Percentiles rank a stretch among this genome's conserved stretches.
Evolutionary conservation across 768 basidiomycete genomes (phyloP).

Genomic region (Tulasnella sp.): DNA sequence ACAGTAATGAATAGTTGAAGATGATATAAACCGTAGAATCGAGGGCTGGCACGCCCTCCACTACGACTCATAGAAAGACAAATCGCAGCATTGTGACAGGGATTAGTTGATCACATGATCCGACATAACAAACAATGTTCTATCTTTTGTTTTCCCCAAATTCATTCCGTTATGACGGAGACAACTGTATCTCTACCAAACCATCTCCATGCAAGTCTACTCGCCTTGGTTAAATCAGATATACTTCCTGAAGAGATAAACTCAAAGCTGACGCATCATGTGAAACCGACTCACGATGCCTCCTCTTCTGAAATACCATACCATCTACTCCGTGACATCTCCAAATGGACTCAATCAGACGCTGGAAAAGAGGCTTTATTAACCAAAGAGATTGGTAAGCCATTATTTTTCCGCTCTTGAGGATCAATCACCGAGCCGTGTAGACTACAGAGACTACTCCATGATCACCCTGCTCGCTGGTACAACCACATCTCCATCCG

Average conservation of each 20-base stretch:
- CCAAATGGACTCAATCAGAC: conserved; percentile 53
- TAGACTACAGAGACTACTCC: conserved; percentile 40
- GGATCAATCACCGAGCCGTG: not conserved
- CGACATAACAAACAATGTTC: too few relatives aligned
- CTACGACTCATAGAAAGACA: too few relatives aligned
- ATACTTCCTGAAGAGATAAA: conserved; percentile 2
- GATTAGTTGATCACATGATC: too few relatives aligned
- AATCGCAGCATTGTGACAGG: too few relatives aligned
- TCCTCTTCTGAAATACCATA: conserved; percentile 42
- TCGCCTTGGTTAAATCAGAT: not conserved
- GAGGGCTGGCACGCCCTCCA: too few relatives aligned
- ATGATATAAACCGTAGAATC: too few relatives aligned
- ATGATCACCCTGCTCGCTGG: conserved; percentile 72
- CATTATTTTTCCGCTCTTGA: not conserved
- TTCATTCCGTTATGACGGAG: too few relatives aligned
- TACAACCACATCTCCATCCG: conserved; percentile 61
- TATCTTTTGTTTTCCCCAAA: too few relatives aligned
- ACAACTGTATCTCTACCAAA: conserved; percentile 10
- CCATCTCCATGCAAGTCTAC: conserved; percentile 8
- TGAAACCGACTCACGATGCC: conserved; percentile 4
- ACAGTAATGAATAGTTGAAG: too few relatives aligned
- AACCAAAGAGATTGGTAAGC: conserved; percentile 29
- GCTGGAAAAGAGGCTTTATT: conserved; percentile 33
- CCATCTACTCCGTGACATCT: conserved; percentile 41
- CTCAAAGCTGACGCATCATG: not conserved